Conservation (phyloP, 345 rosid species). For the Alliaria petiolata region DNA sequence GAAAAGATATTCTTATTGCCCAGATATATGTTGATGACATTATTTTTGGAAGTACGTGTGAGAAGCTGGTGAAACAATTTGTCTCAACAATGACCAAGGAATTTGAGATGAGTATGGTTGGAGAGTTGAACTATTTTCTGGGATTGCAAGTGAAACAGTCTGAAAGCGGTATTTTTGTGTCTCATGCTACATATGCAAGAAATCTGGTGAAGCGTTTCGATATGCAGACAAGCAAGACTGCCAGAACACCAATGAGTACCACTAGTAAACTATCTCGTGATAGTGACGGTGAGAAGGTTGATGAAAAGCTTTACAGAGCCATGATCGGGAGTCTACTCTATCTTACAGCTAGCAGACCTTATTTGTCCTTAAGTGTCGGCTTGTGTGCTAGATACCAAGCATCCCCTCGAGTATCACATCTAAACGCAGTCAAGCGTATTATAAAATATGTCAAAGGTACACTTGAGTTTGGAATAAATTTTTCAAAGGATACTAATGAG, state of each 20-base stretch:
- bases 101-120: not conserved
- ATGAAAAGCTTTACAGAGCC: too few relatives aligned
- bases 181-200: not conserved
- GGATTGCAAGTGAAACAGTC: not conserved
- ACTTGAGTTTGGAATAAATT: too few relatives aligned
- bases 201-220: too few relatives aligned
- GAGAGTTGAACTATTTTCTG: not conserved
- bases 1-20: too few relatives aligned
- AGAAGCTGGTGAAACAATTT: not conserved
- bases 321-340: not conserved
- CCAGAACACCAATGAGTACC: too few relatives aligned
- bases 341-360: not conserved
- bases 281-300: not conserved
- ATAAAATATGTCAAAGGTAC: too few relatives aligned
- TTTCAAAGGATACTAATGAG: too few relatives aligned
- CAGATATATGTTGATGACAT: not conserved
- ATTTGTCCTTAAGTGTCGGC: not conserved
- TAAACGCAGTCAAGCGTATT: too few relatives aligned
- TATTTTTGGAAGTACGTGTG: not conserved
- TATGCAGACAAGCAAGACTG: too few relatives aligned
- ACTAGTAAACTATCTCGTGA: too few relatives aligned
- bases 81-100: accelerated
- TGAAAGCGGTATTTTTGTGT: not conserved
- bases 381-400: too few relatives aligned
- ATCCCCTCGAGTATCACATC: too few relatives aligned